phyloP scores from a whole-genome alignment of 78 protist genomes.

The Pelomyxa schiedti region DNA sequence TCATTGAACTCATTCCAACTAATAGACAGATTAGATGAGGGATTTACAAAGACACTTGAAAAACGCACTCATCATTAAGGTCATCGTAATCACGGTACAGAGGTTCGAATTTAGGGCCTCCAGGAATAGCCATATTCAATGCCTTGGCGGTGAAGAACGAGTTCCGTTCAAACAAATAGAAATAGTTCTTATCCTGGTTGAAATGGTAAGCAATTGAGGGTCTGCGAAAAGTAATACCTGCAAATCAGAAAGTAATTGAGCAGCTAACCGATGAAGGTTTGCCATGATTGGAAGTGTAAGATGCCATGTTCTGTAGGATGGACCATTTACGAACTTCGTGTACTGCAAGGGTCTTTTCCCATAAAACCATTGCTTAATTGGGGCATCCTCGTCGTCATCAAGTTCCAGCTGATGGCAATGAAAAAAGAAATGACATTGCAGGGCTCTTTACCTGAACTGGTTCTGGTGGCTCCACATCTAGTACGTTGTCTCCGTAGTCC shows the following conservation, averaged over 20 bases:
- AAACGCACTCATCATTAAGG: slow-evolving; percentile 88
- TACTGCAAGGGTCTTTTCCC: slow-evolving; percentile 82
- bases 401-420: too few species aligned
- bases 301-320: slow-evolving; percentile 78
- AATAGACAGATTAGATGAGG: too few species aligned
- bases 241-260: slow-evolving; percentile 81
- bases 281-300: slow-evolving; percentile 81
- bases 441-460: too few species aligned
- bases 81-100: slow-evolving; percentile 80
- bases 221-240: too few species aligned
- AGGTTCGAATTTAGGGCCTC: slow-evolving; percentile 99
- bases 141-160: slow-evolving; percentile 98
- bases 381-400: slow-evolving; percentile 88
- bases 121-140: slow-evolving; percentile 95
- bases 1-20: slow-evolving; percentile 99
- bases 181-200: slow-evolving; percentile 92
- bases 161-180: slow-evolving; percentile 87
- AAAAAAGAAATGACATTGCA: too few species aligned
- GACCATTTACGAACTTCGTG: slow-evolving; percentile 76
- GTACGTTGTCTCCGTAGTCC: slow-evolving; percentile 94
- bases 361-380: slow-evolving; percentile 94
- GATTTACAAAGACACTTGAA: too few species aligned
- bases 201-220: too few species aligned
- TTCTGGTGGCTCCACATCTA: slow-evolving; percentile 92
- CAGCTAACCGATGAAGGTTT: slow-evolving; percentile 83